A percentile compares a stretch with the other conserved stretches of the same genome.
Conservation (phyloP, 2,329 filamentous ascomycete species). For the Exophiala oligosperma region DNA sequence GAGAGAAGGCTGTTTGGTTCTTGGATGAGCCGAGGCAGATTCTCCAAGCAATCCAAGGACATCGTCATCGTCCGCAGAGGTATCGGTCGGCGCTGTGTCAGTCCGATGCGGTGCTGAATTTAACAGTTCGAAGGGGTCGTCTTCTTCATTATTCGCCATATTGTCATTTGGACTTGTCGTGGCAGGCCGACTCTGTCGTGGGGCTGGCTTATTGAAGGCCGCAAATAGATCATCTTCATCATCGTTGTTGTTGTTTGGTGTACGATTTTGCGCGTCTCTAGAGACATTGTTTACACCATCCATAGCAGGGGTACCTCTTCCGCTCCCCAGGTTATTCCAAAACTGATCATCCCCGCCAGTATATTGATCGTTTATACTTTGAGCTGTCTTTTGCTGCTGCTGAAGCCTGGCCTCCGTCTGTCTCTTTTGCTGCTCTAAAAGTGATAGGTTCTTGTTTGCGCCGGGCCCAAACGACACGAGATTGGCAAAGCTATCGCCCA, state of each 20-base stretch:
- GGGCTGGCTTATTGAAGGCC: constrained; percentile 53
- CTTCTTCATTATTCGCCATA: constrained; percentile 58
- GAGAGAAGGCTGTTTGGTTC: constrained; percentile 1
- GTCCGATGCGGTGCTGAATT: constrained; percentile 52
- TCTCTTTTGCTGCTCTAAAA: constrained; percentile 65
- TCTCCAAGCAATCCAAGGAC: constrained; percentile 62
- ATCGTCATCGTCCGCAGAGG: constrained; percentile 62
- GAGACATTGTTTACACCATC: constrained; percentile 8
- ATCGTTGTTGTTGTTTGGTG: constrained; percentile 30
- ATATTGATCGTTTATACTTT: constrained; percentile 72
- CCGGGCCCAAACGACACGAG: constrained; percentile 59
- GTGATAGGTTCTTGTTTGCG: constrained; percentile 65
- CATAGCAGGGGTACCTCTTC: constrained; percentile 45
- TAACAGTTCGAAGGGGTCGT: constrained; percentile 83
- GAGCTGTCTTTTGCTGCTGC: constrained; percentile 71
- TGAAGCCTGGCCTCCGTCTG: constrained; percentile 73
- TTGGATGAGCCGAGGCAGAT: constrained; percentile 49
- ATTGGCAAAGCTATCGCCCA: constrained; percentile 60
- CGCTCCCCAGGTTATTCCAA: constrained; percentile 70
- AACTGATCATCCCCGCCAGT: constrained; percentile 66
- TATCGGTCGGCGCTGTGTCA: constrained; percentile 53
- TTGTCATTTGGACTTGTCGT: constrained; percentile 21
- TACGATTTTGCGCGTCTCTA: constrained; percentile 4
- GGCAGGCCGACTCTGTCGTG: constrained; percentile 33
- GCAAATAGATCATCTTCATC: constrained; percentile 62